Evolutionary conservation across 177 flowering plant species (phyloP).

Genomic region (Tripterygium wilfordii): DNA sequence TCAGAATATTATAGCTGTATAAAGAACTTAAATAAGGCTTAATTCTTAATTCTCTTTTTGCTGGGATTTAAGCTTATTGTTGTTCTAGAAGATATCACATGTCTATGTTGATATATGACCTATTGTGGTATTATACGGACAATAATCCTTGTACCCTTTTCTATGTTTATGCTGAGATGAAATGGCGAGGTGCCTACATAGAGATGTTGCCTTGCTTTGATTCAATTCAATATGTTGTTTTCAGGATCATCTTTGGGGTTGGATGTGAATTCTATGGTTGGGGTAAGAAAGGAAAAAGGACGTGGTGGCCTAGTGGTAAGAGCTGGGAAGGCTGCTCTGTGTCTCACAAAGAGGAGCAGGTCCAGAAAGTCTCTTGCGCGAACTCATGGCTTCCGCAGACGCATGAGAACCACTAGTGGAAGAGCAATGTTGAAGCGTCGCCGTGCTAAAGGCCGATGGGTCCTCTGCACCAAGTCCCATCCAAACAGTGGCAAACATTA

Average conservation of each 20-base stretch:
- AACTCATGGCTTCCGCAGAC: slow-evolving; percentile 81
- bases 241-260: slow-evolving; percentile 69
- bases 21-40: too few relatives aligned
- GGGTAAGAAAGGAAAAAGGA: slow-evolving; percentile 24
- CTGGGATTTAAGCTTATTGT: too few relatives aligned
- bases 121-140: too few relatives aligned
- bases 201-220: not conserved
- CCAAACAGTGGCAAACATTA: slow-evolving; percentile 75
- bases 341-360: slow-evolving; percentile 83
- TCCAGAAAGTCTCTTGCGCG: slow-evolving; percentile 91
- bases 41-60: too few relatives aligned
- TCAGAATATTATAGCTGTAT: too few relatives aligned
- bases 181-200: not conserved
- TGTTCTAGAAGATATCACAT: too few relatives aligned
- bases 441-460: slow-evolving; percentile 89
- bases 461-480: slow-evolving; percentile 82
- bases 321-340: slow-evolving; percentile 68
- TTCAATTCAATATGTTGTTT: not conserved
- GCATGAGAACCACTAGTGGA: slow-evolving; percentile 96
- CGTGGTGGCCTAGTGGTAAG: slow-evolving; percentile 64
- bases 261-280: slow-evolving; percentile 32
- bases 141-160: too few relatives aligned
- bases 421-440: slow-evolving; percentile 80
- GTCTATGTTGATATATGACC: too few relatives aligned
- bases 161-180: too few relatives aligned